phyloP scores from a whole-genome alignment of 2,329 filamentous ascomycete species.

The Fusarium nisikadoi region DNA sequence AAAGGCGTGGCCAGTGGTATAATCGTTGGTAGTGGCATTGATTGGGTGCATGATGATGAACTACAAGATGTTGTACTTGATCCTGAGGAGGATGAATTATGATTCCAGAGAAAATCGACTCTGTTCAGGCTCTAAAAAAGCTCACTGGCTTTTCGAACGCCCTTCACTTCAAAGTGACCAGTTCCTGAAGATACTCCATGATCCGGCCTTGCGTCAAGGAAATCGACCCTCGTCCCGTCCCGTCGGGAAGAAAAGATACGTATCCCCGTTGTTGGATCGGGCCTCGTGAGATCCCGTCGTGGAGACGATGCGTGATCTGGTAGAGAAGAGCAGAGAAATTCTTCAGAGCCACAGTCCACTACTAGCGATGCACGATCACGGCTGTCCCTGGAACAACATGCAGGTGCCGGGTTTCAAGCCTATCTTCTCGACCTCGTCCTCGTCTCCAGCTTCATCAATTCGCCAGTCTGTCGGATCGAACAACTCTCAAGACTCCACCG shows the following conservation, averaged over 20 bases:
- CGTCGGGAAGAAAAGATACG: constrained; percentile 27
- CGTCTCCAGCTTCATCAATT: constrained; percentile 10
- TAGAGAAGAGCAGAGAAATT: not conserved
- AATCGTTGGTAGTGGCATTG: constrained; percentile 82
- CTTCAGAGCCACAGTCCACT: constrained; percentile 16
- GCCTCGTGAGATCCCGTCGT: constrained; percentile 7
- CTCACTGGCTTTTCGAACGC: not conserved
- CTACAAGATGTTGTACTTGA: constrained; percentile 79
- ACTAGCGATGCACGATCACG: constrained; percentile 31
- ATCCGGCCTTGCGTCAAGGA: not conserved
- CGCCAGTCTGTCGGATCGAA: constrained; percentile 15
- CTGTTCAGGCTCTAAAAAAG: not conserved
- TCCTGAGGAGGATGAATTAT: constrained; percentile 59
- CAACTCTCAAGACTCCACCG: constrained; percentile 23
- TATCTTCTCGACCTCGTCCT: constrained; percentile 9
- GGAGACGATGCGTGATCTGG: constrained; percentile 8
- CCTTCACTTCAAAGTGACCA: not conserved
- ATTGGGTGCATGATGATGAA: constrained; percentile 78
- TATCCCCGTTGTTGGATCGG: constrained; percentile 11
- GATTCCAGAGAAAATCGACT: not conserved
- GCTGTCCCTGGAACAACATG: constrained; percentile 32
- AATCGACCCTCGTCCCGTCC: constrained; percentile 17
- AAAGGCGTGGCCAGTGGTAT: constrained; percentile 83
- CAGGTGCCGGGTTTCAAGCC: constrained; percentile 34
- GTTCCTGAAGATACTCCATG: not conserved